Conservation (phyloP, 352 stramenopile species). For the Globisporangium solare region DNA sequence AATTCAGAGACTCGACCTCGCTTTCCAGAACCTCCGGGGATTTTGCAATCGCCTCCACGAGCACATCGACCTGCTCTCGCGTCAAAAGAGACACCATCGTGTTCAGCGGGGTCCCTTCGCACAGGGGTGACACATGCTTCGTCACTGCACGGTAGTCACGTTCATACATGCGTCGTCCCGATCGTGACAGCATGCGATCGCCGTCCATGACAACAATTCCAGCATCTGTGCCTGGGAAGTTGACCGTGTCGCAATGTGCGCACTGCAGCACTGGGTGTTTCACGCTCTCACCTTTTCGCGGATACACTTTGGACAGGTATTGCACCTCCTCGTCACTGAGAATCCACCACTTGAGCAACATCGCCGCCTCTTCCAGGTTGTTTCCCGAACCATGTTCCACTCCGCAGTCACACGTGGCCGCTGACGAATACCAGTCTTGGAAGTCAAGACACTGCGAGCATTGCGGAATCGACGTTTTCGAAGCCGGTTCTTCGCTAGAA, state of each 20-base stretch:
- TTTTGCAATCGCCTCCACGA: constrained; percentile 34
- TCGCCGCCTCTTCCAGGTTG: constrained; percentile 3
- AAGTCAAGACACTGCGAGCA: constrained; percentile 50
- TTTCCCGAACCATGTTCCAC: not conserved
- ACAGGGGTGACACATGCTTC: constrained; percentile 71
- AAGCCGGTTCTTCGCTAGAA: not conserved
- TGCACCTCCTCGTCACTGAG: constrained; percentile 61
- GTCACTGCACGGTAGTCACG: constrained; percentile 75
- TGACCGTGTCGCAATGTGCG: constrained; percentile 69
- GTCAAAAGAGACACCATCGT: constrained; percentile 39
- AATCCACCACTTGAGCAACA: constrained; percentile 65
- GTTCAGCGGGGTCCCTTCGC: constrained; percentile 62
- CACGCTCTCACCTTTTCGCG: constrained; percentile 30
- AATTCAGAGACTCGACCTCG: constrained; percentile 56
- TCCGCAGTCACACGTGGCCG: constrained; percentile 27
- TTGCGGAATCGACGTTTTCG: constrained; percentile 33
- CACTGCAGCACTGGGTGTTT: constrained; percentile 68
- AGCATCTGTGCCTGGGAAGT: constrained; percentile 70
- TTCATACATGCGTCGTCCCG: constrained; percentile 71
- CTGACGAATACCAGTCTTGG: constrained; percentile 33
- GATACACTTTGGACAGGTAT: constrained; percentile 66
- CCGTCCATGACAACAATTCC: constrained; percentile 69
- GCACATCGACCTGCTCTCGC: constrained; percentile 38
- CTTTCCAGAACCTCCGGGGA: constrained; percentile 65
- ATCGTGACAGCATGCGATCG: constrained; percentile 62